Conservation (phyloP, 208 protist genomes). For the Acanthamoeba lenticulata region DNA sequence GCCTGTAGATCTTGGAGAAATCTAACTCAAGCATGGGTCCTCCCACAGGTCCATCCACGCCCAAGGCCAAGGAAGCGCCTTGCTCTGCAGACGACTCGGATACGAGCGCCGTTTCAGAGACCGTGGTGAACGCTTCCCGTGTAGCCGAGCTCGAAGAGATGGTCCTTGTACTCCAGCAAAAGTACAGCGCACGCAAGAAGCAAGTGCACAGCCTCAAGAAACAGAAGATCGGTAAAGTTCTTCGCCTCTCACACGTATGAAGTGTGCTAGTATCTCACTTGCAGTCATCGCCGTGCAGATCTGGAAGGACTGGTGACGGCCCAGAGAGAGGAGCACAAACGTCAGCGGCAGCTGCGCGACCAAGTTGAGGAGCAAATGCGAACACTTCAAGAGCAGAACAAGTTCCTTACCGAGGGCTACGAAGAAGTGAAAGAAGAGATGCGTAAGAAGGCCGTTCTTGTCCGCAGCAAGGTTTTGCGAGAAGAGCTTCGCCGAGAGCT, state of each 20-base stretch:
- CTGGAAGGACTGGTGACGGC: not conserved
- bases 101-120: not conserved
- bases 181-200: constrained; percentile 21
- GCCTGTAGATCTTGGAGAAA: no score
- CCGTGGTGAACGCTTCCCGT: not conserved
- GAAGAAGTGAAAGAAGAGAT: constrained; percentile 35
- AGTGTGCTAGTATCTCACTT: not conserved
- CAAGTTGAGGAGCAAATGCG: not conserved
- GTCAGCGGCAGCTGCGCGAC: not conserved
- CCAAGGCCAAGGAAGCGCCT: constrained; percentile 7
- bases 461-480: constrained; percentile 32
- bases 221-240: constrained; percentile 1
- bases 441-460: not conserved
- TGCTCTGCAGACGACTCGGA: no score
- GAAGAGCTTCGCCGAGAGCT: not conserved
- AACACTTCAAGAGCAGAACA: constrained; percentile 3
- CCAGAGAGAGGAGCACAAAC: constrained; percentile 1
- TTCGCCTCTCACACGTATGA: not conserved
- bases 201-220: not conserved
- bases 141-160: constrained; percentile 30
- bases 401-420: constrained; percentile 22
- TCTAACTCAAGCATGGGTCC: not conserved
- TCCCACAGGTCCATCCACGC: not conserved
- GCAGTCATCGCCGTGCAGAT: not conserved
- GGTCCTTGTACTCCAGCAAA: not conserved